phyloP scores from a whole-genome alignment of 768 basidiomycete species.

The Phaffia australis region DNA sequence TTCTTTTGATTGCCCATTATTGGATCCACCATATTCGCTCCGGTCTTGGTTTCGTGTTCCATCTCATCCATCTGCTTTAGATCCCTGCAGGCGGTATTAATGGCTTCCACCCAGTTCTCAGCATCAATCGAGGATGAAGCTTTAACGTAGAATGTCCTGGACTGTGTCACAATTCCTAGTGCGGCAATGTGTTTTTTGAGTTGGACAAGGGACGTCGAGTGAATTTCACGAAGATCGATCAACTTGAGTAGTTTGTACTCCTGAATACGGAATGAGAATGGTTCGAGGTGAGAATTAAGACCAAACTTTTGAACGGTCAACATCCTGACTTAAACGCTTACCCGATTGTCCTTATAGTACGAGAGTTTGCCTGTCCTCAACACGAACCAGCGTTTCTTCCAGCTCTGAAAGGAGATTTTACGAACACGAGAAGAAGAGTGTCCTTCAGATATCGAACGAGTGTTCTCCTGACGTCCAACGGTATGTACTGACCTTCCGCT shows the following conservation, averaged over 20 bases:
- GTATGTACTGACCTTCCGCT: conserved; percentile 64
- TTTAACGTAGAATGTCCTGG: conserved; percentile 82
- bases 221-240: conserved; percentile 74
- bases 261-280: conserved; percentile 21
- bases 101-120: conserved; percentile 67
- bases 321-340: conserved; percentile 25
- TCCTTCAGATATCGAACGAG: not conserved
- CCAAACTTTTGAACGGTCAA: not conserved
- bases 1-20: not conserved
- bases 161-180: conserved; percentile 82
- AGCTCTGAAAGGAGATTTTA: conserved; percentile 51
- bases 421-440: not conserved
- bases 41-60: conserved; percentile 21
- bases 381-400: conserved; percentile 99
- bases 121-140: conserved; percentile 63
- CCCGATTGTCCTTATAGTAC: conserved; percentile 87
- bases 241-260: conserved; percentile 87
- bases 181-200: conserved; percentile 82
- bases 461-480: not conserved
- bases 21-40: not conserved
- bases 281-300: not conserved
- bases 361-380: conserved; percentile 81
- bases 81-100: conserved; percentile 62
- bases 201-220: conserved; percentile 73
- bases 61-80: conserved; percentile 42